A percentile compares a stretch with the other conserved stretches of the same genome.
Evolutionary conservation across 208 protist genomes (phyloP).

Genomic region (Histomonas meleagridis): DNA sequence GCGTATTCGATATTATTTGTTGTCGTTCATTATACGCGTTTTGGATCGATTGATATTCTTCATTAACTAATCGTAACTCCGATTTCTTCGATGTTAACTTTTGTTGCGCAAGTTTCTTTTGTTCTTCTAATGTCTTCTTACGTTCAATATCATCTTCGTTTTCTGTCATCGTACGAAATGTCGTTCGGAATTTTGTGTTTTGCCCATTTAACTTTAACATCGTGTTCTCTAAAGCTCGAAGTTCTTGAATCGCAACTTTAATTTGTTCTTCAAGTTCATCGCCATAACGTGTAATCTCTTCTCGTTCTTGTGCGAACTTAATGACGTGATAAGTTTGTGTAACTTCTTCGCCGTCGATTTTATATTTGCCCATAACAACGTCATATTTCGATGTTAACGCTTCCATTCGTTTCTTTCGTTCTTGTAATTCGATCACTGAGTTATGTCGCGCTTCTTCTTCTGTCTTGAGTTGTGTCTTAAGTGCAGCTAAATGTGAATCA

Average conservation of each 20-base stretch:
- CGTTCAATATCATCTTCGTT: not conserved
- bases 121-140: not conserved
- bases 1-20: not conserved
- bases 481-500: not conserved
- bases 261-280: constrained; percentile 18
- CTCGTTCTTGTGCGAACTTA: not conserved
- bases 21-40: not conserved
- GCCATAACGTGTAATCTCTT: not conserved
- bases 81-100: not conserved
- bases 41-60: not conserved
- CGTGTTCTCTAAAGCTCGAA: not conserved
- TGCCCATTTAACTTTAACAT: not conserved
- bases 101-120: not conserved
- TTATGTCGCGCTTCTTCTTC: constrained; percentile 28
- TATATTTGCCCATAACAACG: constrained; percentile 32
- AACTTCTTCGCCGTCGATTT: constrained; percentile 34
- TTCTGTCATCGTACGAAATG: not conserved
- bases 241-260: not conserved
- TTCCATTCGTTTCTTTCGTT: not conserved
- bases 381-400: not conserved
- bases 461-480: not conserved
- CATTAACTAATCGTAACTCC: not conserved
- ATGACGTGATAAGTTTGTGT: not conserved
- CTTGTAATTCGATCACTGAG: not conserved
- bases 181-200: not conserved